Base-by-base conservation (phyloP, 805 yeast species). In the Candida parachauliodes region DNA sequence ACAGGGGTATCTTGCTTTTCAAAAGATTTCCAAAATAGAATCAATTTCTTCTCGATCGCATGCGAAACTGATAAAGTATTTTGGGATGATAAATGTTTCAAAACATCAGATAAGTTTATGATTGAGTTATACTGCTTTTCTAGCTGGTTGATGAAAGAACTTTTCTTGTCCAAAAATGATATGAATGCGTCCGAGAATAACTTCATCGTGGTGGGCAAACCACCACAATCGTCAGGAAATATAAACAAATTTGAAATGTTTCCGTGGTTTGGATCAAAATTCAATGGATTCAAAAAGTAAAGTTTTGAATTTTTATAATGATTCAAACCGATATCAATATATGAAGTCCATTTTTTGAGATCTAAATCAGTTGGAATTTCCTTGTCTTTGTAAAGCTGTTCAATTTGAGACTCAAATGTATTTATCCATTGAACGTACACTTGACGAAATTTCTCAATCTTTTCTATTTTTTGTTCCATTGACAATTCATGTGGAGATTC, bases 131-230 rank as follows among this genome's bases (percentile, higher is more conserved):
- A 28, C 17, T 28, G 28, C 9, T 11, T 16, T 36, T 28, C 39
- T 7, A 36, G 5, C 4, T 15, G 23, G 12, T 24, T 18, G 15
- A 36, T 24, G 12, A 36, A 36, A 11, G 28, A 14, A 10, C 39
- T 34, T 9, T 23, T 32, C 12, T 28, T 24, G 14, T 23, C 16
- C 10, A 36, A 29, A 25, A 29, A 27, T 14, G 21, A 14, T 11
- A 36, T 29, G 24, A 36, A 36, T 8, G 32, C 32, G 23, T 36
- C 39, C 8, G 32, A 32, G 19, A 36, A 29, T 19, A 36, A 35
- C 11, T 21, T 15, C 25, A 31, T 31, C 14, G 31, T 21, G n/a
- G 24, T 14, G 29, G 29, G 27, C 4, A 36, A 18, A 29, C 32
- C 28, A 3, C 39, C 39, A 10, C 3, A 16, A 3, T n/a, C 34